Evolutionary conservation across 257 asterid genomes (phyloP).

Genomic region (Anisodus acutangulus): DNA sequence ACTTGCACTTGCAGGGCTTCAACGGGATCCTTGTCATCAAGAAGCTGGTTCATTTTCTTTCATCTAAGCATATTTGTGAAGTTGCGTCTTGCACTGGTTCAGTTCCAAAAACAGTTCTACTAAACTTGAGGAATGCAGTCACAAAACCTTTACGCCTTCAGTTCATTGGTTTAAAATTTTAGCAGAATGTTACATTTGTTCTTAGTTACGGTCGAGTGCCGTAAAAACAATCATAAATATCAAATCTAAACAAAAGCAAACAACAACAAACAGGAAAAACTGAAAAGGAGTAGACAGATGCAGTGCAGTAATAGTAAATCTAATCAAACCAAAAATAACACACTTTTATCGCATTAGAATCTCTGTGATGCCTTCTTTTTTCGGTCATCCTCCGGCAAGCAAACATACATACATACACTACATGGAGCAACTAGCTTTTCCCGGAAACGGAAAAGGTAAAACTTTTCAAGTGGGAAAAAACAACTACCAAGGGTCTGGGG

Average conservation of each 20-base stretch:
- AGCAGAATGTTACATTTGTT: background rate
- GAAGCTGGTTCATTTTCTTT: background rate
- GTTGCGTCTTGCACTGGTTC: background rate
- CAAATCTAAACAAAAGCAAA: background rate
- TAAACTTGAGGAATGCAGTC: background rate
- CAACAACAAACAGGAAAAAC: background rate
- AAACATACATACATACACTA: background rate
- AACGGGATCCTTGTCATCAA: background rate
- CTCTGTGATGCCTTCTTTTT: background rate
- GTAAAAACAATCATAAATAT: background rate
- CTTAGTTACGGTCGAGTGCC: background rate
- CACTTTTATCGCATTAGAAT: background rate
- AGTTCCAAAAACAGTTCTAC: background rate
- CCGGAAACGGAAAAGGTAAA: background rate
- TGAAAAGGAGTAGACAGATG: background rate
- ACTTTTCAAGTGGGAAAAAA: constrained; percentile 8
- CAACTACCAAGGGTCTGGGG: constrained; percentile 18
- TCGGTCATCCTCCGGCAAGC: constrained; percentile 4
- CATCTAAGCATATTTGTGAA: background rate
- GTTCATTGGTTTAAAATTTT: background rate
- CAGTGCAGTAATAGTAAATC: background rate
- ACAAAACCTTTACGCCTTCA: background rate
- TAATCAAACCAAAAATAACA: background rate
- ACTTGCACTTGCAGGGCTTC: background rate
- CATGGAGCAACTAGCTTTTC: constrained; percentile 20